A percentile compares a stretch with the other conserved stretches of the same genome.
These are phyloP conservation scores for Candida nemodendra DNA, from an alignment of 805 yeast species.

Conservation along the genomic window DNA sequence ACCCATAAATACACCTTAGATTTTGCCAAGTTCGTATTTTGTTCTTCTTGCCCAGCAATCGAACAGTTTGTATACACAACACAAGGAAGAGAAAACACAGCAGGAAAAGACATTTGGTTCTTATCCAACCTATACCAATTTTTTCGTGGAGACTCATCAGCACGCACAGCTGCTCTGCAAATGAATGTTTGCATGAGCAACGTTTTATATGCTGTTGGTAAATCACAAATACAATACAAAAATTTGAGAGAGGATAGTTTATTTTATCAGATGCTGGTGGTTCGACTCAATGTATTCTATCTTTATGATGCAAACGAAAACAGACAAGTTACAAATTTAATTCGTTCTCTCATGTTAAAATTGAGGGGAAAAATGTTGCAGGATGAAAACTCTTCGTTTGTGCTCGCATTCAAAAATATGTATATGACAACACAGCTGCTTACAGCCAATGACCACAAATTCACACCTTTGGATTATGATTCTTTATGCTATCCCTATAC, in stretches of 20 bases:
- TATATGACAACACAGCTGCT: slow-evolving; percentile 10
- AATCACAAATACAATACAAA: neutral
- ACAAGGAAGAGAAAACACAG: neutral
- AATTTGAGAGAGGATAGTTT: slow-evolving; percentile 8
- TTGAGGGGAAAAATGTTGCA: slow-evolving; percentile 11
- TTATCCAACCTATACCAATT: slow-evolving; percentile 8
- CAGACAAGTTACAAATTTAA: slow-evolving; percentile 16
- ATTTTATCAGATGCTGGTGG: slow-evolving; percentile 19
- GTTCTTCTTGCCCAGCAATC: slow-evolving; percentile 3
- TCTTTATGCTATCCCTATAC: slow-evolving; percentile 15
- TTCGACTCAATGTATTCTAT: slow-evolving; percentile 23
- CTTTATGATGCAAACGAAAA: slow-evolving; percentile 22
- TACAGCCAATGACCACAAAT: slow-evolving; percentile 5
- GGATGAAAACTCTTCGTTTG: slow-evolving; percentile 13
- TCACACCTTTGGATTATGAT: slow-evolving; percentile 6
- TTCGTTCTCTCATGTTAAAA: slow-evolving; percentile 8
- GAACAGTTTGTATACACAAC: slow-evolving; percentile 5
- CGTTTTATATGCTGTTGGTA: slow-evolving; percentile 1
- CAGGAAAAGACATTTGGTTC: slow-evolving; percentile 8
- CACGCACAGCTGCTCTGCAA: slow-evolving; percentile 6
- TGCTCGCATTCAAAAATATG: slow-evolving; percentile 11
- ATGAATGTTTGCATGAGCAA: slow-evolving; percentile 13
- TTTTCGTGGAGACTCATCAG: slow-evolving; percentile 2
- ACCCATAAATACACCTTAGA: slow-evolving; percentile 19
- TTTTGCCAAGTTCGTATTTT: slow-evolving; percentile 13